Conservation (phyloP, 1,284 basidiomycete genomes). For the Flammula alnicola region DNA sequence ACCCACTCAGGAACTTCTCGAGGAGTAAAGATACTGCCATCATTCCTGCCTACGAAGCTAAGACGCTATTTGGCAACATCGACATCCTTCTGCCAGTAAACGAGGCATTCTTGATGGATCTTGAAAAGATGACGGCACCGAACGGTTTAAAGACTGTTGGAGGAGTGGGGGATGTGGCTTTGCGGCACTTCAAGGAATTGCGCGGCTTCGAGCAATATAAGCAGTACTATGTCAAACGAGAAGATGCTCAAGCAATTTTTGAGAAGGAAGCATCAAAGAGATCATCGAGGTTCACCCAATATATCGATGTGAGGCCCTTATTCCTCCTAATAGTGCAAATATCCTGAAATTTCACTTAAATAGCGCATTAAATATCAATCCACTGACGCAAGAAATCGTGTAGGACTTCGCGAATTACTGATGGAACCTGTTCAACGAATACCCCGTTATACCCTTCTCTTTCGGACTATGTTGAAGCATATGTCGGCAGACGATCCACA, state of each 20-base stretch:
- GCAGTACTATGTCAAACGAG: conserved; percentile 90
- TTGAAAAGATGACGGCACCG: conserved; percentile 76
- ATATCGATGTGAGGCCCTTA: conserved; percentile 73
- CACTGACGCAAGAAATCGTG: conserved; percentile 80
- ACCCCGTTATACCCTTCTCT: conserved; percentile 93
- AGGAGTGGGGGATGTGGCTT: conserved; percentile 83
- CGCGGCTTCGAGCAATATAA: conserved; percentile 90
- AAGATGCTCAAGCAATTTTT: conserved; percentile 91
- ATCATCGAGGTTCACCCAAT: conserved; percentile 77
- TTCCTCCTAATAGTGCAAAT: conserved; percentile 10
- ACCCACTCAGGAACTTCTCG: conserved; percentile 87
- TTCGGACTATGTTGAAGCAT: conserved; percentile 89
- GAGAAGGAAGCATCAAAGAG: conserved; percentile 82
- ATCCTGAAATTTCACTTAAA: conserved; percentile 15
- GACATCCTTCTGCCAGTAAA: conserved; percentile 89
- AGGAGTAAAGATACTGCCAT: conserved; percentile 85
- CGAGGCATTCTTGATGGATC: conserved; percentile 82
- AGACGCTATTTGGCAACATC: conserved; percentile 92
- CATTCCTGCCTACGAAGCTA: conserved; percentile 89
- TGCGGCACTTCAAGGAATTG: conserved; percentile 83
- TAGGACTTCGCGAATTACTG: conserved; percentile 91
- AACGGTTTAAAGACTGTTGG: conserved; percentile 62
- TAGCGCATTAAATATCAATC: conserved; percentile 90
- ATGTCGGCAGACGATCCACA: conserved; percentile 82
- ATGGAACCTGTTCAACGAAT: conserved; percentile 99